Base-by-base conservation (phyloP, 2,329 filamentous ascomycete genomes). In the Beauveria australis region DNA sequence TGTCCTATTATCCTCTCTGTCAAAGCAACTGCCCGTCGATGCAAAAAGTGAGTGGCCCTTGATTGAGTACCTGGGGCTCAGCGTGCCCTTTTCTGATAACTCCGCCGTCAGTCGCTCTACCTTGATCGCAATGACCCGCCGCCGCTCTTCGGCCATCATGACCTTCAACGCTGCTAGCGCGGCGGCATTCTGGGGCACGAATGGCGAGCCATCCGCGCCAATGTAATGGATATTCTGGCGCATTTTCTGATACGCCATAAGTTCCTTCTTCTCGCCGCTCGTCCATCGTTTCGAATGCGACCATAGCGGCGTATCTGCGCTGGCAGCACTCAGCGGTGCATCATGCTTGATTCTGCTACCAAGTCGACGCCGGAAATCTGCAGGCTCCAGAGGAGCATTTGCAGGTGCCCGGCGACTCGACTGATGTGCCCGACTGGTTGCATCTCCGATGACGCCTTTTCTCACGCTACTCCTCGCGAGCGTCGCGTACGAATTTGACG, bases 221-320 rank as follows among this genome's bases (percentile, higher is more conserved):
- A 62, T 61, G 9, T 61, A 59, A 22, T 53, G 52, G 40, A 68
- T 43, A 53, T 65, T 63, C n/a, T 60, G 51, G 44, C 61, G 53
- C 54, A 66, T 59, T 59, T 64, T 66, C 7, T 62, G 59, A 49
- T 63, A 68, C 5, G 49, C 62, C 14, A 54, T 63, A 10, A 60
- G 53, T 46, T 61, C 61, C 26, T 59, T 47, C 24, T 64, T 62
- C 28, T 60, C 47, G 2, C 30, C 12, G 22, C 63, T 66, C 3
- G 58, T 60, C 67, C 66, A 68, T 9, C 43, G 55, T 46, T 41
- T 60, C 16, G 63, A 64, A n/a, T 65, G 56, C 18, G 56, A 30
- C 61, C 63, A 64, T 7, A 47, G 48, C 5, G 24, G 48, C 5
- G 53, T 5, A 3, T 52, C 53, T 33, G 16, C 5, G 24, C 46